A percentile compares a stretch with the other conserved stretches of the same genome.
Conservation (phyloP, 352 stramenopile genomes). For the Globisporangium paddicum region DNA sequence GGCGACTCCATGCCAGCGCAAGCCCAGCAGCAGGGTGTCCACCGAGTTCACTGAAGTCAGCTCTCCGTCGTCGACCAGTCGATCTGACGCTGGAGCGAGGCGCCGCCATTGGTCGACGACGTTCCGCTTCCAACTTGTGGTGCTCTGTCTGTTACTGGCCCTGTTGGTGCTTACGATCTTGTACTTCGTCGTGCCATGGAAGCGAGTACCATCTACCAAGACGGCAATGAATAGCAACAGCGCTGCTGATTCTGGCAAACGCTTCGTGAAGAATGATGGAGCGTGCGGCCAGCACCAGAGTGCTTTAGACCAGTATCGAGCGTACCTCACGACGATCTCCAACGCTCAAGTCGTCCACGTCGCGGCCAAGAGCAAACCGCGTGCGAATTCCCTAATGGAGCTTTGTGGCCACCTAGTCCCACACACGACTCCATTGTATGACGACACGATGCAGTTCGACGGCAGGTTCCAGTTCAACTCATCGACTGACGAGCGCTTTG, state of each 20-base stretch:
- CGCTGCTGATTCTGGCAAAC: background rate
- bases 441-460: background rate
- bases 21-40: background rate
- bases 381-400: background rate
- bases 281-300: background rate
- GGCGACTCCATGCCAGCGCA: background rate
- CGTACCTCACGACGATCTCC: background rate
- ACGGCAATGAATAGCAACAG: background rate
- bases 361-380: background rate
- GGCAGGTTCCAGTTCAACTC: background rate
- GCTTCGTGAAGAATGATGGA: background rate
- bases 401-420: background rate
- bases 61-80: background rate
- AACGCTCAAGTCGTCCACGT: background rate
- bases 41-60: background rate
- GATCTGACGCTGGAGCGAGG: no score
- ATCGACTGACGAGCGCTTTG: background rate
- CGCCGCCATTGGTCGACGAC: background rate
- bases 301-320: background rate
- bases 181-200: background rate
- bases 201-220: background rate
- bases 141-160: background rate
- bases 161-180: background rate
- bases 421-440: background rate
- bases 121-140: background rate